Evolutionary conservation across 2,329 filamentous ascomycete species (phyloP).

Genomic region (Penicillium palitans): DNA sequence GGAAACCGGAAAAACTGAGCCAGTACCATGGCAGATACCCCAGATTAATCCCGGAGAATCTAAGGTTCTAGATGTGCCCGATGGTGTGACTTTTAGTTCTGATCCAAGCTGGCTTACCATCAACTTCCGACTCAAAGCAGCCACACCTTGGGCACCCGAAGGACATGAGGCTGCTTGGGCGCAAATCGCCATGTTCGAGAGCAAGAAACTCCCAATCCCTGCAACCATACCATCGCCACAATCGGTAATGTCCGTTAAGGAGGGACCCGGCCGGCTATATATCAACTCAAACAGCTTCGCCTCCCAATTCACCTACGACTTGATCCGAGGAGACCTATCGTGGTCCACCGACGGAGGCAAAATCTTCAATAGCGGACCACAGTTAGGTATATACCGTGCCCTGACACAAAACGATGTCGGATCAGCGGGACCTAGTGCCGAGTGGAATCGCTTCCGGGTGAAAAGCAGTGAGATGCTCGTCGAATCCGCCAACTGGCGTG

Average conservation of each 20-base stretch:
- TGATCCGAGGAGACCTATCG: slow-evolving; percentile 46
- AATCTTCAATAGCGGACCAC: slow-evolving; percentile 25
- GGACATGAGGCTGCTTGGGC: slow-evolving; percentile 59
- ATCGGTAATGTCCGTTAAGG: background rate
- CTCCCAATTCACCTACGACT: slow-evolving; percentile 44
- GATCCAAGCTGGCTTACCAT: slow-evolving; percentile 45
- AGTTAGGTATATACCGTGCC: slow-evolving; percentile 59
- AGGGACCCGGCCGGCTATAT: slow-evolving; percentile 10
- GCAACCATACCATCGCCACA: background rate
- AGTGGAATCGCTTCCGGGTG: slow-evolving; percentile 55
- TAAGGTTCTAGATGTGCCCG: background rate
- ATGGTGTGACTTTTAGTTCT: background rate
- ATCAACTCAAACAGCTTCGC: slow-evolving; percentile 9
- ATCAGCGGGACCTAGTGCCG: slow-evolving; percentile 48
- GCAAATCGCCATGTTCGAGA: slow-evolving; percentile 35
- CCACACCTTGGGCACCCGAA: slow-evolving; percentile 53
- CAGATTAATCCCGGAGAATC: slow-evolving; percentile 46
- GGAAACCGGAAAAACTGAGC: slow-evolving; percentile 26
- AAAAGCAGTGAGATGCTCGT: slow-evolving; percentile 42
- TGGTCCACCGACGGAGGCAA: slow-evolving; percentile 40
- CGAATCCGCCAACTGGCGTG: slow-evolving; percentile 29
- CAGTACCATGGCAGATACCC: slow-evolving; percentile 42
- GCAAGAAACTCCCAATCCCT: background rate
- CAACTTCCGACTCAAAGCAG: slow-evolving; percentile 45
- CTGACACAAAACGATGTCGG: slow-evolving; percentile 65